Evolutionary conservation across 768 basidiomycete species (phyloP), one percentile per base, ranked within the genome.

Genomic region (Termitomyces sp.): DNA sequence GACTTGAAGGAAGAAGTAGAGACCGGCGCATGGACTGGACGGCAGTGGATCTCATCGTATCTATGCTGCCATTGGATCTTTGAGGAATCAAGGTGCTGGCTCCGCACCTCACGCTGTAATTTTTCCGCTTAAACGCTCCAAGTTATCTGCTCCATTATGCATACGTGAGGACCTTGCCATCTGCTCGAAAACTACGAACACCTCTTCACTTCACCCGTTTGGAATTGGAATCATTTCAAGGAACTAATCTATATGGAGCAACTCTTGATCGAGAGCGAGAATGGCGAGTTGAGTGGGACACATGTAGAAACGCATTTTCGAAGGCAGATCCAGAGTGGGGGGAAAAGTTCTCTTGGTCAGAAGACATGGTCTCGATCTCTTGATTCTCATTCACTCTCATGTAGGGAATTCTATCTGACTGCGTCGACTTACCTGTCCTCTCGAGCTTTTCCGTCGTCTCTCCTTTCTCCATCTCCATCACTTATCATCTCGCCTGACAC

Each of bases 401-500:
- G 31, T 54, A 94, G 93, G 90, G 81, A 87, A 26, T 68, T 72
- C 26, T 95, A 90, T 68, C 73, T 91, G 2, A 79, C 81, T 0
- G 84, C 89, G 1, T 76, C 87, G 6, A 93, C 89, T 0, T 86
- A 91, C 66, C 74, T 93, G 37, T 92, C 92, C 1, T 95, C 94
- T 1, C 83, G 95, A 52, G 90, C 93, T 0, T 98, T 97, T 66
- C 92, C 94, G 0, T 97, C 94, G 0, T 84, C 85, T 7, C 73
- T 98, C 22, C 78, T 97, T 29, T 84, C 84, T 5, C 65, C 69
- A 20, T 77, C 64, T 0, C 83, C 87, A 6, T 77, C 85, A 0
- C 75, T 88, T 9, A 66, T 78, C 31, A 69, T 78, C 13, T 76
- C 78, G 0, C 70, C 79, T 0, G 70, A 77, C 8, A 83, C 87